phyloP scores from a whole-genome alignment of 2,329 filamentous ascomycete species.

The Neofusicoccum ribis region DNA sequence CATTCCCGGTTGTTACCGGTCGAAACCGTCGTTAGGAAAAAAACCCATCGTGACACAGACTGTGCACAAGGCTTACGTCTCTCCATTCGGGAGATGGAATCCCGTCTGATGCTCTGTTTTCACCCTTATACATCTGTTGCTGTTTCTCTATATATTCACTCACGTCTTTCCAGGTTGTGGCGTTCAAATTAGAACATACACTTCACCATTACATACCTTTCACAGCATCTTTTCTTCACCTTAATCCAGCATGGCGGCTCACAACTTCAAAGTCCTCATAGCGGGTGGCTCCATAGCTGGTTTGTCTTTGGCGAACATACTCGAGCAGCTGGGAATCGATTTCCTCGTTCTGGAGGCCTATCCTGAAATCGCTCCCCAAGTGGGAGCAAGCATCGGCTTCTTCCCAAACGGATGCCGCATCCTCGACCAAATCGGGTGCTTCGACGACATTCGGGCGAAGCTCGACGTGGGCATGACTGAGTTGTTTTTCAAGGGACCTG shows the following conservation, averaged over 20 bases:
- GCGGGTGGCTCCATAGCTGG: conserved; percentile 12
- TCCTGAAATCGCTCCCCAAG: conserved; percentile 23
- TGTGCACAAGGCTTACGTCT: no score
- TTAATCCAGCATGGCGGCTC: neutral
- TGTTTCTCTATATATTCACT: no score
- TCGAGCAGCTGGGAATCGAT: conserved; percentile 10
- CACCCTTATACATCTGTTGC: no score
- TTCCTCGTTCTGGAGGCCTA: conserved; percentile 25
- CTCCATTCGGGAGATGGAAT: no score
- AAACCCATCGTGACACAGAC: no score
- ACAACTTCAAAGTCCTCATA: conserved; percentile 11
- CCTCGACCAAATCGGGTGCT: conserved; percentile 18
- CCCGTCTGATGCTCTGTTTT: no score
- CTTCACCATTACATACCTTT: neutral
- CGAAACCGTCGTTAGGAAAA: no score
- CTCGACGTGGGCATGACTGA: neutral
- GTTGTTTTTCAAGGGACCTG: neutral
- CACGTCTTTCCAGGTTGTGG: no score
- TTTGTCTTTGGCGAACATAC: neutral
- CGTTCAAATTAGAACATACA: neutral
- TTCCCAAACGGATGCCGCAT: conserved; percentile 20
- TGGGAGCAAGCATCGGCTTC: conserved; percentile 26
- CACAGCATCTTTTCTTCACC: neutral
- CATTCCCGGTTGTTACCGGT: no score
- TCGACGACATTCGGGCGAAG: neutral